Conservation (phyloP, 2,329 filamentous ascomycete species). For the Macrophomina tecta region DNA sequence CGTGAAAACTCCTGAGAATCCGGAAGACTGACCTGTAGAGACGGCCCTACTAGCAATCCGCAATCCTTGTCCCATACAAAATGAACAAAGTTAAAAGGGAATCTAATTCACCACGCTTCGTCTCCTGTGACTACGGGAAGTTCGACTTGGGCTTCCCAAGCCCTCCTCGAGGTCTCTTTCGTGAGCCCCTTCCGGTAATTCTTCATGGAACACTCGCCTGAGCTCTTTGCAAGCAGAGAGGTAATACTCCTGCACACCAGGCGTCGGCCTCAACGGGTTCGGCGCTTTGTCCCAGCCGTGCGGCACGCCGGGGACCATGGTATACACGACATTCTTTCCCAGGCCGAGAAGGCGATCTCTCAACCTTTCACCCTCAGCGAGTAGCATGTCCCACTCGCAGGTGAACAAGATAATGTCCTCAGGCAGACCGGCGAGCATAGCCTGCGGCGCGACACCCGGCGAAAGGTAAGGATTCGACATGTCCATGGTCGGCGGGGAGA, state of each 20-base stretch:
- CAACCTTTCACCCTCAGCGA: slow-evolving; percentile 68
- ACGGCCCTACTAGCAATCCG: not conserved
- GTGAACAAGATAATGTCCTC: slow-evolving; percentile 67
- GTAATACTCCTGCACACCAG: slow-evolving; percentile 61
- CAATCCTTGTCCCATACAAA: not conserved
- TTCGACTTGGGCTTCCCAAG: not conserved
- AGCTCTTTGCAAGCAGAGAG: slow-evolving; percentile 60
- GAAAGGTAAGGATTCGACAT: slow-evolving; percentile 65
- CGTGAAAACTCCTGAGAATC: not conserved
- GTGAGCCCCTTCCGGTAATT: slow-evolving; percentile 2
- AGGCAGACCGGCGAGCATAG: slow-evolving; percentile 61
- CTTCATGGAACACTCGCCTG: slow-evolving; percentile 21
- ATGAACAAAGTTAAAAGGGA: not conserved
- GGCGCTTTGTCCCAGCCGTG: slow-evolving; percentile 73
- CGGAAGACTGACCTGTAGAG: not conserved
- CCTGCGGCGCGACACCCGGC: slow-evolving; percentile 61
- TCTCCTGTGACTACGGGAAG: slow-evolving; percentile 4
- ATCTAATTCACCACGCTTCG: slow-evolving; percentile 23
- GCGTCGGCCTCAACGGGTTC: slow-evolving; percentile 61
- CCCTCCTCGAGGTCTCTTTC: slow-evolving; percentile 11
- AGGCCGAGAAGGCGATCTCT: slow-evolving; percentile 62
- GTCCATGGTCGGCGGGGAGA: slow-evolving; percentile 54
- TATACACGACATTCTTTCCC: slow-evolving; percentile 64
- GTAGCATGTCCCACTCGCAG: slow-evolving; percentile 71
- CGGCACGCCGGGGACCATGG: slow-evolving; percentile 63